Evolutionary conservation across 2,329 filamentous ascomycete species (phyloP).

Genomic region (Botryotinia narcissicola): DNA sequence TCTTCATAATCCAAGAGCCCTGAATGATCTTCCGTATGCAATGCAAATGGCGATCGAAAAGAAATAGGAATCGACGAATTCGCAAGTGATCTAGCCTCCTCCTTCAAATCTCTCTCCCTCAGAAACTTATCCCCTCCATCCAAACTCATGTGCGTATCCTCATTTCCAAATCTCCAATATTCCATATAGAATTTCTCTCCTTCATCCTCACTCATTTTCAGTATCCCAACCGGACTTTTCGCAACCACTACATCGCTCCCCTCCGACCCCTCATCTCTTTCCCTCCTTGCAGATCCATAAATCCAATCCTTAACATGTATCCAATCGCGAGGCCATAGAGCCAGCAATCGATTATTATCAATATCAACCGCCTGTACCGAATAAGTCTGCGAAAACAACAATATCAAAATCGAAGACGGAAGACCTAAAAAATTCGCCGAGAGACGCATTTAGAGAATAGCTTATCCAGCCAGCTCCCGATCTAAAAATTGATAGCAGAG

Average conservation of each 20-base stretch:
- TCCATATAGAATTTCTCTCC: constrained; percentile 72
- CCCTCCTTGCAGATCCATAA: constrained; percentile 45
- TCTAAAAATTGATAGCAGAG: neutral
- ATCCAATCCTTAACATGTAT: constrained; percentile 47
- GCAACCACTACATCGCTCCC: constrained; percentile 41
- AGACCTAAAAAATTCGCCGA: constrained; percentile 41
- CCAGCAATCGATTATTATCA: constrained; percentile 26
- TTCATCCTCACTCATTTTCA: constrained; percentile 69
- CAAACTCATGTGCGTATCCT: constrained; percentile 21
- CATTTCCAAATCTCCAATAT: constrained; percentile 48
- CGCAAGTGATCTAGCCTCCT: constrained; percentile 29
- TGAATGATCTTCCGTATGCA: constrained; percentile 42
- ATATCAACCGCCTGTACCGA: constrained; percentile 37
- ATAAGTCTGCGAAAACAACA: constrained; percentile 42
- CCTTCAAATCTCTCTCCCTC: constrained; percentile 28
- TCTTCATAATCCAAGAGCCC: constrained; percentile 18
- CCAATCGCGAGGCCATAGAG: constrained; percentile 47
- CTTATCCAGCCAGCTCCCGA: neutral
- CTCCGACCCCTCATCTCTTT: constrained; percentile 42
- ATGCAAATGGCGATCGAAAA: constrained; percentile 52
- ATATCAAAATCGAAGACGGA: constrained; percentile 47
- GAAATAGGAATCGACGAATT: constrained; percentile 34
- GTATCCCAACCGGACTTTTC: constrained; percentile 57
- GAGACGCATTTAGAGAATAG: constrained; percentile 41
- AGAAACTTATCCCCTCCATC: constrained; percentile 4